phyloP scores from a whole-genome alignment of 331 rosid species.

The Saraca asoca region DNA sequence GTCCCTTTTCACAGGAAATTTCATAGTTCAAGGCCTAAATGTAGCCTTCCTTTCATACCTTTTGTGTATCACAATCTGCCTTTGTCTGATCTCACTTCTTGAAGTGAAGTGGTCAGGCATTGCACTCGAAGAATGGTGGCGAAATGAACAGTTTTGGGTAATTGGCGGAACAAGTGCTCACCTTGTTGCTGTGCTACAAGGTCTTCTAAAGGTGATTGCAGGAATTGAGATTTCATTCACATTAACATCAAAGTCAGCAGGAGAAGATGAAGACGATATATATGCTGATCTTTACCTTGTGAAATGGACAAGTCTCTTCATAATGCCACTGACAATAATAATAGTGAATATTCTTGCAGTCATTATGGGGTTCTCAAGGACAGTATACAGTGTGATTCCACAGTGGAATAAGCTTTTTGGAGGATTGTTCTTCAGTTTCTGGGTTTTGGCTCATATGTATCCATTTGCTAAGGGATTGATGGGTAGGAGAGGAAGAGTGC shows the following conservation, averaged over 20 bases:
- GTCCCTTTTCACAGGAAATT: conserved; percentile 67
- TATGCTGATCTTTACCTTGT: conserved; percentile 73
- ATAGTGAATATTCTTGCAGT: conserved; percentile 55
- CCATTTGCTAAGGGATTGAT: conserved; percentile 83
- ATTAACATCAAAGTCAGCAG: conserved; percentile 60
- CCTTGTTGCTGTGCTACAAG: conserved; percentile 74
- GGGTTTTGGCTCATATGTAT: conserved; percentile 86
- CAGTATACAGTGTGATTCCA: conserved; percentile 67
- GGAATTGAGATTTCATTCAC: conserved; percentile 74
- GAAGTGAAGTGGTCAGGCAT: conserved; percentile 84
- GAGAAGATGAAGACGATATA: conserved; percentile 57
- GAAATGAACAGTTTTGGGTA: conserved; percentile 81
- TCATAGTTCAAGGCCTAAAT: conserved; percentile 63
- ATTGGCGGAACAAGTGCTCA: conserved; percentile 87
- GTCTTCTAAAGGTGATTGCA: conserved; percentile 62
- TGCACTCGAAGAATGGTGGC: conserved; percentile 78
- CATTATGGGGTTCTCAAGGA: conserved; percentile 62
- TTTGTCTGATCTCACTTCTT: conserved; percentile 63
- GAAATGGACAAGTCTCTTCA: conserved; percentile 75
- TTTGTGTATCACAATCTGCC: conserved; percentile 50
- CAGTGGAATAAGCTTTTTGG: conserved; percentile 71
- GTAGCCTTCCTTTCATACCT: conserved; percentile 58
- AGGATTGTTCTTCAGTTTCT: conserved; percentile 69
- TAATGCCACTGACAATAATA: conserved; percentile 67
- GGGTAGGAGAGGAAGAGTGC: conserved; percentile 80